Evolutionary conservation across 352 stramenopile genomes (phyloP).

Genomic region (Phytophthora sp.): DNA sequence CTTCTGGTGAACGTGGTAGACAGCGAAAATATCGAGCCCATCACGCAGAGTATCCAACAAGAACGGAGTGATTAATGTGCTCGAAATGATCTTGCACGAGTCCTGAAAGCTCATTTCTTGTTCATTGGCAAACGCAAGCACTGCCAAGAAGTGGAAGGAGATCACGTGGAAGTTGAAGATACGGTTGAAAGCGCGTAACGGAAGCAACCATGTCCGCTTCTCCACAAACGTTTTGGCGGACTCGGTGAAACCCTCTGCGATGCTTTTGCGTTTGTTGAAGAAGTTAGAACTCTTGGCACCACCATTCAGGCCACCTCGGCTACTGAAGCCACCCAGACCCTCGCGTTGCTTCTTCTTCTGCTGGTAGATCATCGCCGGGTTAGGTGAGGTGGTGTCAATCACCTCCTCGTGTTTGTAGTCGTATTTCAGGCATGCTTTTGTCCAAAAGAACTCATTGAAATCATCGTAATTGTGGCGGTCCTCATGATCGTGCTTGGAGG

Average conservation of each 20-base stretch:
- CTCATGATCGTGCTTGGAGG: conserved; percentile 92
- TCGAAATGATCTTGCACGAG: conserved; percentile 88
- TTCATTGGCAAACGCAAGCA: conserved; percentile 92
- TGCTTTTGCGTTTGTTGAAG: conserved; percentile 73
- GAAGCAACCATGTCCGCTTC: conserved; percentile 96
- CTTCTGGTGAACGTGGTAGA: conserved; percentile 66
- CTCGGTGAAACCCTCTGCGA: conserved; percentile 89
- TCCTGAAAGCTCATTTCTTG: conserved; percentile 92
- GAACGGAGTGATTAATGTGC: conserved; percentile 92
- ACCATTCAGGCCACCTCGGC: conserved; percentile 27
- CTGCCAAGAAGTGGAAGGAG: conserved; percentile 95
- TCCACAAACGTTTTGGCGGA: conserved; percentile 98
- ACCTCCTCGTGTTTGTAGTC: conserved; percentile 92
- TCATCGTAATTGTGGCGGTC: conserved; percentile 99
- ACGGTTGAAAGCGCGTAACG: conserved; percentile 94
- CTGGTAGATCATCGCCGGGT: conserved; percentile 57
- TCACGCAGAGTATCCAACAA: conserved; percentile 90
- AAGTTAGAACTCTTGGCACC: conserved; percentile 25
- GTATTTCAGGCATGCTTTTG: conserved; percentile 93
- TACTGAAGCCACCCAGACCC: conserved; percentile 37
- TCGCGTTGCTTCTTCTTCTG: conserved; percentile 58
- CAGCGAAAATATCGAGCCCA: conserved; percentile 91
- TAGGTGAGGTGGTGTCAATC: conserved; percentile 74
- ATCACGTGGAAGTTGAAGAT: conserved; percentile 98
- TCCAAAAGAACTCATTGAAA: conserved; percentile 99